Evolutionary conservation across 768 basidiomycete species (phyloP).

Genomic region (Termitomyces sp.): DNA sequence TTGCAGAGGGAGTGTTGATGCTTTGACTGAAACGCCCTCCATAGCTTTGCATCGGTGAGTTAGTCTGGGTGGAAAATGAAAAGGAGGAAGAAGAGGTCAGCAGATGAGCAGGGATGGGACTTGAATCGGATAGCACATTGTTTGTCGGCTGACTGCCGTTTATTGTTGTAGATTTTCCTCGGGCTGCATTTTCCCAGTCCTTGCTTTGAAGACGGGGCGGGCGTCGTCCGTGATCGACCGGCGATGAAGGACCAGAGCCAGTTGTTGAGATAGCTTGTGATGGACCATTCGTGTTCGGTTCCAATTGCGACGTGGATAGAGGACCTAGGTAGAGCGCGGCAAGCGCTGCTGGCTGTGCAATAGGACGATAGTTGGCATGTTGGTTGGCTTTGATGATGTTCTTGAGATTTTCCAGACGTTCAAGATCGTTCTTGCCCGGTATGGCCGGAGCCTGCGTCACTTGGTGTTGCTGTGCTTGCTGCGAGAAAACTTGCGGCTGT

Average conservation of each 20-base stretch:
- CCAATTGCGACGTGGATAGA: slow-evolving; percentile 19
- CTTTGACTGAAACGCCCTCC: slow-evolving; percentile 18
- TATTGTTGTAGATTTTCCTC: slow-evolving; percentile 16
- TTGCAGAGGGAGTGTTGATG: slow-evolving; percentile 10
- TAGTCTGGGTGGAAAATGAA: slow-evolving; percentile 12
- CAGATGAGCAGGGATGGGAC: slow-evolving; percentile 3
- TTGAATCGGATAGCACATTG: slow-evolving; percentile 27
- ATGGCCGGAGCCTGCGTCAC: neutral
- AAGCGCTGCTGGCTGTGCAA: slow-evolving; percentile 61
- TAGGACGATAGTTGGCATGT: slow-evolving; percentile 64
- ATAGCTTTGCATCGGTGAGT: slow-evolving; percentile 15
- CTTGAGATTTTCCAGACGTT: slow-evolving; percentile 73
- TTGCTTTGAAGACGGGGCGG: slow-evolving; percentile 23
- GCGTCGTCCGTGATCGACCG: slow-evolving; percentile 17
- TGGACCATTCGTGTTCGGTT: slow-evolving; percentile 20
- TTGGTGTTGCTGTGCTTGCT: slow-evolving; percentile 14
- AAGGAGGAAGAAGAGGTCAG: slow-evolving; percentile 15
- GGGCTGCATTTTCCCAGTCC: slow-evolving; percentile 19
- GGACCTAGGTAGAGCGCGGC: slow-evolving; percentile 61
- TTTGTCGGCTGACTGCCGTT: slow-evolving; percentile 18
- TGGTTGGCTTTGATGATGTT: slow-evolving; percentile 65
- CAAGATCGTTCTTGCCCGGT: slow-evolving; percentile 62
- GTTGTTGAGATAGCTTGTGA: slow-evolving; percentile 27
- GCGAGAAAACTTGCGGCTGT: neutral
- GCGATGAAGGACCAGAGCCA: slow-evolving; percentile 16